Percentiles rank a stretch among this genome's conserved stretches.
Conservation (phyloP, 371 early-diverging fungal species). For the Amoeboaphelidium protococcarum region DNA sequence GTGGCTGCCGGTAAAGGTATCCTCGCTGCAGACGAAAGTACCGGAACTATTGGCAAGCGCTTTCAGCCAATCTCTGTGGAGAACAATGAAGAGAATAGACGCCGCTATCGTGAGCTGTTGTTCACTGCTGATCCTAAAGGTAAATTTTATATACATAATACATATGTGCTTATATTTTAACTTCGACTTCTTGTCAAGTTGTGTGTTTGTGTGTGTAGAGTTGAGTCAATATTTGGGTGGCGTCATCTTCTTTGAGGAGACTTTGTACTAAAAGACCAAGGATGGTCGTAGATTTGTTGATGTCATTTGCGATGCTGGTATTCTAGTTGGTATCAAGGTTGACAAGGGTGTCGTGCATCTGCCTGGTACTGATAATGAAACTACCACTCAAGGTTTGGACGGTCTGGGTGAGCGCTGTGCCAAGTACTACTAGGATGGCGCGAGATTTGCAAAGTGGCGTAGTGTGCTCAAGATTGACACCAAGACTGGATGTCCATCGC, state of each 20-base stretch:
- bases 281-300: conserved; percentile 20
- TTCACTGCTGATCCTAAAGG: conserved; percentile 21
- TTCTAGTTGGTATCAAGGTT: conserved; percentile 31
- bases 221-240: conserved; percentile 25
- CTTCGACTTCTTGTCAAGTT: background rate
- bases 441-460: conserved; percentile 38
- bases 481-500: conserved; percentile 16
- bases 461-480: conserved; percentile 23
- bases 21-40: conserved; percentile 33
- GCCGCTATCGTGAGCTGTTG: conserved; percentile 28
- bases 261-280: conserved; percentile 21
- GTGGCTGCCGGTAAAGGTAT: conserved; percentile 29
- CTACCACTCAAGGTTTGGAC: conserved; percentile 32
- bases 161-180: no score
- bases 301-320: conserved; percentile 17
- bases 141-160: no score
- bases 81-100: conserved; percentile 32
- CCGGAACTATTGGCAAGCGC: conserved; percentile 29
- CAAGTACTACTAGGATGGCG: conserved; percentile 19
- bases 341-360: conserved; percentile 24
- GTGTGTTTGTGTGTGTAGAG: conserved; percentile 6
- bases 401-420: conserved; percentile 22
- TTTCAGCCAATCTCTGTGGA: conserved; percentile 21
- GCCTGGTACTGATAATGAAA: conserved; percentile 23
- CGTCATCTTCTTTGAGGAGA: conserved; percentile 36